These are phyloP conservation scores for Calocybe gangraenosa DNA, from an alignment of 768 basidiomycete species.

Conservation along the genomic window DNA sequence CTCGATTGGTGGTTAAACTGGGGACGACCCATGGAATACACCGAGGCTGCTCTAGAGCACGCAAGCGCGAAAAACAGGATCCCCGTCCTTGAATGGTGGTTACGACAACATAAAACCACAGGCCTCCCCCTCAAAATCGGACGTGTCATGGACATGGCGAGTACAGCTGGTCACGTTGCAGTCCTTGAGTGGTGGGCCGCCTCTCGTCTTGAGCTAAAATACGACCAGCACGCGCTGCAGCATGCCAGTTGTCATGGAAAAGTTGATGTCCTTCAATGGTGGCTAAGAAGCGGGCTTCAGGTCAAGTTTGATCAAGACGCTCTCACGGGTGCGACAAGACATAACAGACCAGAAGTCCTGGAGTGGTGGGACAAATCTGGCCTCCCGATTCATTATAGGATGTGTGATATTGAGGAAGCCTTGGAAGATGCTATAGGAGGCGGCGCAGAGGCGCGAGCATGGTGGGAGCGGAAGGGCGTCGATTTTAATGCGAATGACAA, in stretches of 20 bases:
- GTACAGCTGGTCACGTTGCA: constrained; percentile 69
- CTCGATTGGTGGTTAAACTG: constrained; percentile 80
- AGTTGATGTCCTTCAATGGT: constrained; percentile 80
- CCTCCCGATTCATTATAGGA: constrained; percentile 77
- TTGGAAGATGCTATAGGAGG: constrained; percentile 82
- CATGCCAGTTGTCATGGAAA: constrained; percentile 79
- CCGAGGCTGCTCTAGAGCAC: constrained; percentile 74
- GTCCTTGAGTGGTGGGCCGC: constrained; percentile 85
- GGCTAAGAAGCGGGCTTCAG: constrained; percentile 73
- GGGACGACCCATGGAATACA: constrained; percentile 66
- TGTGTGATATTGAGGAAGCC: constrained; percentile 92
- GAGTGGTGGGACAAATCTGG: constrained; percentile 88
- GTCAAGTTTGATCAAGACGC: constrained; percentile 79
- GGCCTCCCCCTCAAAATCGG: constrained; percentile 73
- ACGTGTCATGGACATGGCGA: constrained; percentile 82
- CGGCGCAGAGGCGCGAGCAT: constrained; percentile 68
- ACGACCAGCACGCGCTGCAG: constrained; percentile 72
- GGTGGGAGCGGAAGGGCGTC: constrained; percentile 82
- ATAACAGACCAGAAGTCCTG: constrained; percentile 76
- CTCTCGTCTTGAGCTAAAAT: constrained; percentile 73
- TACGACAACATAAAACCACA: constrained; percentile 42
- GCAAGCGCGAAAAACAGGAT: constrained; percentile 77
- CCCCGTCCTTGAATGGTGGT: constrained; percentile 84
- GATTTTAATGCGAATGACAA: constrained; percentile 82
- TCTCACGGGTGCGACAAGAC: constrained; percentile 73